Conservation (phyloP, 306 rosid species). For the Mimosa pudica region DNA sequence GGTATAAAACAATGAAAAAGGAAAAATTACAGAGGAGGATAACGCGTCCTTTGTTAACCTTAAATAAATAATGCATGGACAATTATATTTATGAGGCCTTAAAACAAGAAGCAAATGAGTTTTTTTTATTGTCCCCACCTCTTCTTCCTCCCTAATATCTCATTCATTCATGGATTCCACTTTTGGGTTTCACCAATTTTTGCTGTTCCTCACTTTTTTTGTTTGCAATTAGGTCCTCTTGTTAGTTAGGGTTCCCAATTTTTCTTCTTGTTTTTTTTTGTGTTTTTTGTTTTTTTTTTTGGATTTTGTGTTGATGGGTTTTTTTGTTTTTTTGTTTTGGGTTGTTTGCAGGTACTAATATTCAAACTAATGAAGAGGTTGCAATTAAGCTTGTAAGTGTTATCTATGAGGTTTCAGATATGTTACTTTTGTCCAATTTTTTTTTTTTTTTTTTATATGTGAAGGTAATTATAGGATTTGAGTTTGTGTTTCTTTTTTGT, state of each 20-base stretch:
- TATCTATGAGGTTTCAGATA: constrained; percentile 14
- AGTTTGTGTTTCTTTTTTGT: background rate
- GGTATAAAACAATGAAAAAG: too few species aligned
- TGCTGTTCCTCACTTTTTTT: constrained; percentile 12
- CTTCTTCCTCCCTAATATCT: background rate
- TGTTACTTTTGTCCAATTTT: background rate
- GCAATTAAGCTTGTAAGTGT: constrained; percentile 82
- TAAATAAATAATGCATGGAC: too few species aligned
- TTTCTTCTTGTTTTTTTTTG: background rate
- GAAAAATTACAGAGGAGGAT: too few species aligned
- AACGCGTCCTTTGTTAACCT: too few species aligned
- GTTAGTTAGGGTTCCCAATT: constrained; percentile 46
- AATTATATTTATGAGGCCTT: too few species aligned
- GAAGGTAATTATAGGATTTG: background rate
- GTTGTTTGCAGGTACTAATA: constrained; percentile 62
- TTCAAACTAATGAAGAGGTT: constrained; percentile 81
- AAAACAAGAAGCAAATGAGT: too few species aligned
- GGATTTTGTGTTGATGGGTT: constrained; percentile 17
- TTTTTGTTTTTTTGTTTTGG: background rate
- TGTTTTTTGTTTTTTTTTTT: background rate
- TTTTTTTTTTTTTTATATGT: background rate
- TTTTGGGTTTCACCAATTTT: constrained; percentile 11
- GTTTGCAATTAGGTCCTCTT: constrained; percentile 33
- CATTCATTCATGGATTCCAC: constrained; percentile 37
- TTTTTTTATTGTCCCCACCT: background rate